Percentiles rank a stretch among this genome's conserved stretches.
phyloP scores from a whole-genome alignment of 1,139 yeast species.

The Sugiyamaella sp. region DNA sequence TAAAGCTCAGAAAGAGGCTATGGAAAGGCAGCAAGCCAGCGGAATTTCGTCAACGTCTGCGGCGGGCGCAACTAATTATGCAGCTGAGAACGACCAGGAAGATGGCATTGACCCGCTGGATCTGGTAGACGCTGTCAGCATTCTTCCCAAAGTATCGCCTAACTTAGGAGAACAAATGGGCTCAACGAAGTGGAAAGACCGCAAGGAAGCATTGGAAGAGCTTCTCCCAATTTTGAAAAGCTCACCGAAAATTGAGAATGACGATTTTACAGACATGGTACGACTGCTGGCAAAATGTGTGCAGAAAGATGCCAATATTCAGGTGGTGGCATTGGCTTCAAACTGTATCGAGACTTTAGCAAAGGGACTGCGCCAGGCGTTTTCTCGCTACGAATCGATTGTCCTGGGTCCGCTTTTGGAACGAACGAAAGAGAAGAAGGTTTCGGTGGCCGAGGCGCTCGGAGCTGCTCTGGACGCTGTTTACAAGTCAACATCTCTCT shows the following conservation, averaged over 20 bases:
- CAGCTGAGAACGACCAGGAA: slow-evolving; percentile 33
- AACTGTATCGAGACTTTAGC: slow-evolving; percentile 65
- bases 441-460: slow-evolving; percentile 71
- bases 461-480: slow-evolving; percentile 66
- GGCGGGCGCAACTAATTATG: slow-evolving; percentile 32
- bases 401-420: slow-evolving; percentile 71
- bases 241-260: slow-evolving; percentile 54
- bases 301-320: slow-evolving; percentile 81
- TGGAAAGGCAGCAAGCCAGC: slow-evolving; percentile 37
- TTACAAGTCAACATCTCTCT: slow-evolving; percentile 53
- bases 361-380: slow-evolving; percentile 61
- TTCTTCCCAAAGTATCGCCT: slow-evolving; percentile 65
- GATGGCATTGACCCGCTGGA: slow-evolving; percentile 56
- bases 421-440: slow-evolving; percentile 86
- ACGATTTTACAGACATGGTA: slow-evolving; percentile 69
- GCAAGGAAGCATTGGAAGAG: slow-evolving; percentile 83
- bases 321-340: slow-evolving; percentile 82
- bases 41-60: slow-evolving; percentile 29
- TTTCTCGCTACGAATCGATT: slow-evolving; percentile 56
- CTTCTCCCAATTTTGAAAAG: slow-evolving; percentile 52
- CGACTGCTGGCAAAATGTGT: slow-evolving; percentile 69
- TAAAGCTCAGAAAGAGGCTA: slow-evolving; percentile 51
- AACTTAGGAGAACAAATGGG: slow-evolving; percentile 58
- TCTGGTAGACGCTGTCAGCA: slow-evolving; percentile 59
- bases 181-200: slow-evolving; percentile 85